These are phyloP conservation scores for Mucuna pruriens DNA, from an alignment of 306 rosid species.

Conservation along the genomic window DNA sequence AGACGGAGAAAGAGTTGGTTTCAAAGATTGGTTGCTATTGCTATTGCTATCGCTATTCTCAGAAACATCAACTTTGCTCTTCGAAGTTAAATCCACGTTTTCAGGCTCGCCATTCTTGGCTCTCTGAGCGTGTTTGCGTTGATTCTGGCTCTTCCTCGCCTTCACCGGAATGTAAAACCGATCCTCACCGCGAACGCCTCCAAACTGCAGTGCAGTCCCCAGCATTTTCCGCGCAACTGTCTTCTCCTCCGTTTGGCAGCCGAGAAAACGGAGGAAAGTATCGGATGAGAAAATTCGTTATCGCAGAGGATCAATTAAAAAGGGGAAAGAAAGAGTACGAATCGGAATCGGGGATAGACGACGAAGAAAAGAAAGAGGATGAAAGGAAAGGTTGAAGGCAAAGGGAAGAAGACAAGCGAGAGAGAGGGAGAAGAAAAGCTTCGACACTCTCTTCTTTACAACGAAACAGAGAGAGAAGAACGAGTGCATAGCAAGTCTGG, in stretches of 20 bases:
- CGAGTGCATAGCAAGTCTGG: constrained; percentile 21
- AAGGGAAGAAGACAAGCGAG: neutral
- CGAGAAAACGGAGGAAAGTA: constrained; percentile 45
- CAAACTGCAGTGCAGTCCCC: constrained; percentile 67
- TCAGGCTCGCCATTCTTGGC: constrained; percentile 54
- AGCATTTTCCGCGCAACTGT: constrained; percentile 55
- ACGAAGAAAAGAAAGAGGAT: constrained; percentile 3
- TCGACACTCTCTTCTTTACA: constrained; percentile 28
- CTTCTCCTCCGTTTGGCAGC: constrained; percentile 37
- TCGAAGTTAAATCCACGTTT: constrained; percentile 44
- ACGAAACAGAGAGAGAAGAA: neutral
- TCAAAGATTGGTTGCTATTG: constrained; percentile 25
- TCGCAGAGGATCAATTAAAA: constrained; percentile 10
- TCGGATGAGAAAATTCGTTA: neutral
- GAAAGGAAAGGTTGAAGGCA: neutral
- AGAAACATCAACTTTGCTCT: constrained; percentile 41
- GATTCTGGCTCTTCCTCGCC: constrained; percentile 63
- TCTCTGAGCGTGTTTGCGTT: constrained; percentile 57
- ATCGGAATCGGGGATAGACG: constrained; percentile 28
- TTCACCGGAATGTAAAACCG: constrained; percentile 73
- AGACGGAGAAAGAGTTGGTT: constrained; percentile 42
- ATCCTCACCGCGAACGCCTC: constrained; percentile 66
- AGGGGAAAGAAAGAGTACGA: neutral
- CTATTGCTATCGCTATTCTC: constrained; percentile 11
- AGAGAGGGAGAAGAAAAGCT: constrained; percentile 28